Conservation (phyloP, 2,329 filamentous ascomycete species). For the Calonectria henricotiae region DNA sequence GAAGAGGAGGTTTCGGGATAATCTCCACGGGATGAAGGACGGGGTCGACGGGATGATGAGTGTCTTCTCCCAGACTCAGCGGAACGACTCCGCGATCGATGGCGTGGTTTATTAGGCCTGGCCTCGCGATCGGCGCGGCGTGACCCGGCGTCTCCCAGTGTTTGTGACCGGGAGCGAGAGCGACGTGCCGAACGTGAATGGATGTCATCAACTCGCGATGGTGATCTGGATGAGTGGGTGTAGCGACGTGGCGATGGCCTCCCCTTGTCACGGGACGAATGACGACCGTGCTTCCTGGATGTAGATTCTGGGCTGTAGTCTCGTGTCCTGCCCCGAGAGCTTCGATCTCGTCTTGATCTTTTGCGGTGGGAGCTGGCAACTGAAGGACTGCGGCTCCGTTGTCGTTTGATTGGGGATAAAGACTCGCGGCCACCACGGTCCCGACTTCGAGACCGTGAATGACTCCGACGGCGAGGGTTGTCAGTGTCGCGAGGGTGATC, state of each 20-base stretch:
- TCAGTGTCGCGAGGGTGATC: conserved; percentile 54
- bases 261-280: conserved; percentile 56
- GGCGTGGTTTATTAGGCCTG: conserved; percentile 43
- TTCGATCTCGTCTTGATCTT: conserved; percentile 58
- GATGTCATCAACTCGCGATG: conserved; percentile 46
- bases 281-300: conserved; percentile 54
- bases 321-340: conserved; percentile 60
- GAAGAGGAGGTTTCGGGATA: conserved; percentile 43
- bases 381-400: conserved; percentile 63
- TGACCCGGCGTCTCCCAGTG: conserved; percentile 49
- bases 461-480: conserved; percentile 56
- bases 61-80: conserved; percentile 44
- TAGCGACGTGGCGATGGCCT: conserved; percentile 55
- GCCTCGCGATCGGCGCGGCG: conserved; percentile 50
- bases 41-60: conserved; percentile 44
- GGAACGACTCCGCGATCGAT: conserved; percentile 50
- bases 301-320: conserved; percentile 60
- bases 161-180: conserved; percentile 51
- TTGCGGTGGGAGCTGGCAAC: conserved; percentile 60
- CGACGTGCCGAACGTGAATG: conserved; percentile 44
- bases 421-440: conserved; percentile 55
- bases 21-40: conserved; percentile 49
- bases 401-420: conserved; percentile 61
- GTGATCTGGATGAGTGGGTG: conserved; percentile 53
- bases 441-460: conserved; percentile 58